Percentiles rank a stretch among this genome's conserved stretches.
These are phyloP conservation scores for Pinus taeda DNA, from an alignment of 75 land plant genomes.

Conservation along the genomic window DNA sequence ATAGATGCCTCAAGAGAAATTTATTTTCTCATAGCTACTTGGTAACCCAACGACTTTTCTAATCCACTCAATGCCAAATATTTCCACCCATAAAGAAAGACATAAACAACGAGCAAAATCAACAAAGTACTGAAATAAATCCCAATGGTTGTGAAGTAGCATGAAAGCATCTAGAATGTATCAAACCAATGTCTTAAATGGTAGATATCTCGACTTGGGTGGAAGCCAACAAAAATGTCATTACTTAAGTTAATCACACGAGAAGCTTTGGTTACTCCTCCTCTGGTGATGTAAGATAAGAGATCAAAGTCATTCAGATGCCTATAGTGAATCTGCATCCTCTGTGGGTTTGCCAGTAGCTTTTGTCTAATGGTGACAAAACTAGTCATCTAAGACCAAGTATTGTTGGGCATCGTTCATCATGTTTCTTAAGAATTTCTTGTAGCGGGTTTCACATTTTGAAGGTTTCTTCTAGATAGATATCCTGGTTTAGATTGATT, in stretches of 20 bases:
- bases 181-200: constrained; percentile 96
- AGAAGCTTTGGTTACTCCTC: constrained; percentile 94
- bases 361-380: no score
- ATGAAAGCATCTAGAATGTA: constrained; percentile 94
- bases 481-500: no score
- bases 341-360: no score
- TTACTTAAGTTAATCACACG: constrained; percentile 84
- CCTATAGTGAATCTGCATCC: constrained; percentile 92
- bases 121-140: constrained; percentile 88
- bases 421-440: no score
- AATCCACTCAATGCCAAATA: constrained; percentile 76
- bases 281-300: constrained; percentile 84
- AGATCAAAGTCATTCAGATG: constrained; percentile 96
- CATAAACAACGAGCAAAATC: constrained; percentile 79
- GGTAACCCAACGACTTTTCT: no score
- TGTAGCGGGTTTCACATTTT: no score
- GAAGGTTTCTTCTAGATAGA: no score
- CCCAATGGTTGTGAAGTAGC: constrained; percentile 93
- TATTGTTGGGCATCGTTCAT: no score
- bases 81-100: constrained; percentile 82
- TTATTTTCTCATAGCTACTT: no score
- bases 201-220: constrained; percentile 95
- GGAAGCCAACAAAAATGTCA: constrained; percentile 96
- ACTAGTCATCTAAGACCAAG: no score
- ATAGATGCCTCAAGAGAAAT: no score